phyloP scores from a whole-genome alignment of 2,329 filamentous ascomycete genomes.

The Stromatinia cepivora region DNA sequence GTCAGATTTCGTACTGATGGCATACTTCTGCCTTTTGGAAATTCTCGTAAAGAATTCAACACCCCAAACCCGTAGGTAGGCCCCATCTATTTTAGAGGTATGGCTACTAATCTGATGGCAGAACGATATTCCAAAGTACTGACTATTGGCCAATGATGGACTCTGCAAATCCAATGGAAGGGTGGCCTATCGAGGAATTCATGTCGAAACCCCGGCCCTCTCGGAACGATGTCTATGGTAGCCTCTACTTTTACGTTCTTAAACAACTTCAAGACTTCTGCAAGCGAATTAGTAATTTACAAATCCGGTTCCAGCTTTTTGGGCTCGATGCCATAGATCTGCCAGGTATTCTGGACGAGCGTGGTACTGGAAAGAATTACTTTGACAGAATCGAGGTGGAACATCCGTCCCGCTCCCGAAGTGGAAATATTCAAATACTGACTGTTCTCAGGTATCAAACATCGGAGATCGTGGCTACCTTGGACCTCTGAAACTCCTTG shows the following conservation, averaged over 20 bases:
- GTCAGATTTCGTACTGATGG: constrained; percentile 44
- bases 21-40: constrained; percentile 46
- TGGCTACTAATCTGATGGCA: constrained; percentile 25
- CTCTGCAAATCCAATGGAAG: constrained; percentile 41
- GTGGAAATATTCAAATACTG: background rate
- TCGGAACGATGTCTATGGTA: constrained; percentile 21
- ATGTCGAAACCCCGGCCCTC: constrained; percentile 7
- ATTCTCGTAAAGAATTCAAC: constrained; percentile 39
- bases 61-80: constrained; percentile 46
- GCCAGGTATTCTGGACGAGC: background rate
- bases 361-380: background rate
- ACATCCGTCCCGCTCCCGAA: no score
- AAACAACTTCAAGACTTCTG: constrained; percentile 10
- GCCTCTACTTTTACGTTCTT: constrained; percentile 15
- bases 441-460: constrained; percentile 16
- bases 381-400: constrained; percentile 23
- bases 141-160: constrained; percentile 44
- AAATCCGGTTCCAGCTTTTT: constrained; percentile 10
- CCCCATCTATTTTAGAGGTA: background rate
- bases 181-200: constrained; percentile 39
- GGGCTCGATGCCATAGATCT: constrained; percentile 13
- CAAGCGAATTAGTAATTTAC: background rate
- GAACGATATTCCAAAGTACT: constrained; percentile 42
- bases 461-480: constrained; percentile 19
- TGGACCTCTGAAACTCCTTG: background rate